Percentiles rank a stretch among this genome's conserved stretches.
Evolutionary conservation across 306 rosid species (phyloP).

Genomic region (Acacia confusa): DNA sequence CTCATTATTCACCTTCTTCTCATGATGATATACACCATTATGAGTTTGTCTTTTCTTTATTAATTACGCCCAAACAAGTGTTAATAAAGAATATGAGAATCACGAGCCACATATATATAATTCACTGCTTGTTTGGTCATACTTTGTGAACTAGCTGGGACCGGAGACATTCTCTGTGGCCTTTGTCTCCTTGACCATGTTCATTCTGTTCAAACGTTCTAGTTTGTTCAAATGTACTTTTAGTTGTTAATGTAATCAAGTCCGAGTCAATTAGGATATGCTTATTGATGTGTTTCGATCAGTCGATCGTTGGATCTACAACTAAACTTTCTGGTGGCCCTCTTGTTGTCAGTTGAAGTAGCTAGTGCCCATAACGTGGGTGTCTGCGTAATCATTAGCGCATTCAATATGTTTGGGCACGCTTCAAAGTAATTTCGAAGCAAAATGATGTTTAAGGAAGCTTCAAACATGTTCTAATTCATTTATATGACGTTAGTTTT

Average conservation of each 20-base stretch:
- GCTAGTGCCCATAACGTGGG: slow-evolving; percentile 40
- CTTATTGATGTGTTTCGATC: slow-evolving; percentile 24
- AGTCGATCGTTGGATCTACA: slow-evolving; percentile 23
- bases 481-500: slow-evolving; percentile 7
- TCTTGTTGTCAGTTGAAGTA: slow-evolving; percentile 40
- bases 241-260: slow-evolving; percentile 4
- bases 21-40: slow-evolving; percentile 58
- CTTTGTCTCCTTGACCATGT: slow-evolving; percentile 74
- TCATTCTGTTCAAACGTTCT: slow-evolving; percentile 14
- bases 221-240: slow-evolving; percentile 32
- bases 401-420: slow-evolving; percentile 42
- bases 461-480: slow-evolving; percentile 19
- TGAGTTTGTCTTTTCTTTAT: slow-evolving; percentile 54
- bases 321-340: slow-evolving; percentile 30
- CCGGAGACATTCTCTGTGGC: slow-evolving; percentile 68
- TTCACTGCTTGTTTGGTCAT: slow-evolving; percentile 41
- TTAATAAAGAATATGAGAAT: neutral
- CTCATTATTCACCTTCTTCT: slow-evolving; percentile 52
- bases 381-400: slow-evolving; percentile 34
- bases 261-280: neutral
- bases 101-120: neutral
- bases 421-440: slow-evolving; percentile 35
- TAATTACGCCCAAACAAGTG: neutral
- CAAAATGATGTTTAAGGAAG: slow-evolving; percentile 39
- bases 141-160: slow-evolving; percentile 40